Evolutionary conservation across 169 alveolate species (phyloP).

Genomic region (Plasmodium inui): DNA sequence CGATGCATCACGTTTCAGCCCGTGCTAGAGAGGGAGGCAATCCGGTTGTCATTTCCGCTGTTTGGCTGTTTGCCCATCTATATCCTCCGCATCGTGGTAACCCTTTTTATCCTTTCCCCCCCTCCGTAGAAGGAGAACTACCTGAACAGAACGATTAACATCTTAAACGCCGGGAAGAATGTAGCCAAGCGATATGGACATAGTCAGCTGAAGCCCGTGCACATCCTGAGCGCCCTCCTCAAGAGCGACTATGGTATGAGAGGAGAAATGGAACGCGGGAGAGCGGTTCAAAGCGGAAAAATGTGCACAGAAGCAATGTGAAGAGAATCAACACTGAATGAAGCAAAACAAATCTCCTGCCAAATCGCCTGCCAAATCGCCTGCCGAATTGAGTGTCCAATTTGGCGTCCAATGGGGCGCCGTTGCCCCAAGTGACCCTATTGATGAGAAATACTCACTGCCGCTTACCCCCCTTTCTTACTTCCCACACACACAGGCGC

Average conservation of each 20-base stretch:
- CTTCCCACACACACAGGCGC: constrained; percentile 9
- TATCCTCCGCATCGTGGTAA: not conserved
- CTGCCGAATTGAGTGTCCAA: not conserved
- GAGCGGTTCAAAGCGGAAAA: too few species aligned
- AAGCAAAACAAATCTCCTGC: not conserved
- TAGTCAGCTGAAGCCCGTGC: constrained; percentile 54
- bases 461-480: not conserved
- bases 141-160: constrained; percentile 59
- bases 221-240: constrained; percentile 40
- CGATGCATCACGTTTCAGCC: not conserved
- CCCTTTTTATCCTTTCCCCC: not conserved
- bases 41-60: not conserved
- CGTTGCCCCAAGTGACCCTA: too few species aligned
- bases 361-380: not conserved
- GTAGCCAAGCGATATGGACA: constrained; percentile 76
- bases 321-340: too few species aligned
- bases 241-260: constrained; percentile 71
- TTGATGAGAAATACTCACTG: not conserved
- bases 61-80: too few species aligned
- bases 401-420: too few species aligned
- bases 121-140: constrained; percentile 18
- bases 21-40: not conserved
- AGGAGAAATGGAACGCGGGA: constrained; percentile 23
- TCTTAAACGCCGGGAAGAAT: constrained; percentile 47
- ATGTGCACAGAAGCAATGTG: too few species aligned